phyloP scores from a whole-genome alignment of 2,329 filamentous ascomycete species.

The Zymoseptoria pseudotritici region DNA sequence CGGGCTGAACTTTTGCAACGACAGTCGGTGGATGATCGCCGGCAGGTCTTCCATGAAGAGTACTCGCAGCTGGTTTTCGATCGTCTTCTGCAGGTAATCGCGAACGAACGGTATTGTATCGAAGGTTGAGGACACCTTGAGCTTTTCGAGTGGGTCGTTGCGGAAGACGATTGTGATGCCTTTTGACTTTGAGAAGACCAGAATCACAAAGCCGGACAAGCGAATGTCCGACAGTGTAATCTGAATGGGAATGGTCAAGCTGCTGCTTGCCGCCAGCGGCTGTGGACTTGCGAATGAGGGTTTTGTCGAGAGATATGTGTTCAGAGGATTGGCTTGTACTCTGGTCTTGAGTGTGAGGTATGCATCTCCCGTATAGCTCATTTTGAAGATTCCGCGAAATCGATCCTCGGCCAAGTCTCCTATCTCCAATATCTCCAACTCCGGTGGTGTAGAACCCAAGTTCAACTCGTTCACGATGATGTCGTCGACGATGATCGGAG shows the following conservation, averaged over 20 bases:
- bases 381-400: conserved; percentile 98
- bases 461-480: conserved; percentile 98
- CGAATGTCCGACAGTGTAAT: conserved; percentile 95
- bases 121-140: conserved; percentile 98
- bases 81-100: conserved; percentile 92
- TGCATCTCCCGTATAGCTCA: conserved; percentile 94
- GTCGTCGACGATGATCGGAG: conserved; percentile 98
- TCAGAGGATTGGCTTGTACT: conserved; percentile 94
- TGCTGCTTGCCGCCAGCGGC: conserved; percentile 81
- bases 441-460: conserved; percentile 85
- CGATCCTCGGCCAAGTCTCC: conserved; percentile 94
- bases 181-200: conserved; percentile 97
- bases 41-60: conserved; percentile 97
- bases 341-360: conserved; percentile 91
- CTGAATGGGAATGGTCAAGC: conserved; percentile 92
- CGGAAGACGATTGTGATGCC: conserved; percentile 93
- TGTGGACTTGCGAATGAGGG: conserved; percentile 88
- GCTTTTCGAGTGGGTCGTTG: conserved; percentile 93
- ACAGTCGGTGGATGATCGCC: conserved; percentile 89
- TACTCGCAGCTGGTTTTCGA: conserved; percentile 84
- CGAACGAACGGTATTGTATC: conserved; percentile 98
- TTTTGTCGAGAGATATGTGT: conserved; percentile 88
- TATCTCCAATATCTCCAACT: conserved; percentile 95
- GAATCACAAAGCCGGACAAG: conserved; percentile 90
- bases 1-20: conserved; percentile 79